Base-by-base conservation (phyloP, 1,284 basidiomycete species). In the Sporisorium graminicola region DNA sequence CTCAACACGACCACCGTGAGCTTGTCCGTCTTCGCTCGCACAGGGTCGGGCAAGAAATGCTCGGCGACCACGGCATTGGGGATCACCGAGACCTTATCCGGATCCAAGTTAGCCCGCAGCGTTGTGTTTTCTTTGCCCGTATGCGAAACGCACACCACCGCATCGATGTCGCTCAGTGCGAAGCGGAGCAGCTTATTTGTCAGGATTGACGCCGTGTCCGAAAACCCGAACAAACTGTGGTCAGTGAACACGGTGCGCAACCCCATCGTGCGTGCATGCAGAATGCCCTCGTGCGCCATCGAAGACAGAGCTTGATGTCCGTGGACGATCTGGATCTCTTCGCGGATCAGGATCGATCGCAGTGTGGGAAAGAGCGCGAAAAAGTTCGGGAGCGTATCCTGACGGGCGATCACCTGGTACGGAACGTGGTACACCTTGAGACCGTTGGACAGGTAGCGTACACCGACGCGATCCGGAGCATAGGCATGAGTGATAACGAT, bases 361-460 rank as follows among this genome's bases (percentile, higher is more conserved):
- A 98, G 88, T 83, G 95, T 94, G 0, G 96, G 96, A 3, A 98
- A 88, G 71, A 94, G 94, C 6, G 92, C 91, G 84, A 99, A 91
- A 86, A 95, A 98, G 82, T 98, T 94, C 2, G 97, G 97, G 13
- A 99, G 88, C 0, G 95, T 97, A 10, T 95, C 97, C 5, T 87
- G 87, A 13, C 82, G 74, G 0, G 77, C 81, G 66, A 98, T 92
- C 2, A 94, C 91, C 24, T 90, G 88, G 79, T 95, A 92, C 0
- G 97, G 97, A 44, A 99, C 89, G 86, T 99, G 91, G 87, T 98
- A 99, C 20, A 98, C 93, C 87, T 98, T 98, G 75, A 99, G 88
- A 0, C 90, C 87, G 35, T 86, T 89, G 8, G 94, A 91, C 1
- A 99, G 89, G 90, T 94, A 94, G 22, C 95, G 92, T 26, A 98